Evolutionary conservation across 73 alveolate genomes (phyloP).

Genomic region (Paramecium caudatum): DNA sequence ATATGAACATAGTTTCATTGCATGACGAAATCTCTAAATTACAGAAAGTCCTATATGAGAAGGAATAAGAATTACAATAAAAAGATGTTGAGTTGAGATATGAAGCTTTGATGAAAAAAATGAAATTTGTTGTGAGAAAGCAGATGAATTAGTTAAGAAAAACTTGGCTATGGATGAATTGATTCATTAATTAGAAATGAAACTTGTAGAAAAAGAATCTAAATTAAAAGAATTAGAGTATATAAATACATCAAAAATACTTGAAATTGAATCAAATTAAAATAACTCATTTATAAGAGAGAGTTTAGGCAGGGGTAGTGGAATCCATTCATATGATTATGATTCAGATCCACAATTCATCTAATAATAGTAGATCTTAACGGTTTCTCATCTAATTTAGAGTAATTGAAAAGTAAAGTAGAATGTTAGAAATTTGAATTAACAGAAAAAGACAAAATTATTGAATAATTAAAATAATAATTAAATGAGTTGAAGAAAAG

Average conservation of each 20-base stretch:
- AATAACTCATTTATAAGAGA: slow-evolving; percentile 50
- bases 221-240: slow-evolving; percentile 46
- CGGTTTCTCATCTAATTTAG: neutral
- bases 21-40: slow-evolving; percentile 32
- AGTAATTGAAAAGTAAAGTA: slow-evolving; percentile 1
- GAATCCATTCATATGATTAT: slow-evolving; percentile 32
- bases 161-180: slow-evolving; percentile 38
- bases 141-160: slow-evolving; percentile 51
- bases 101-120: slow-evolving; percentile 29
- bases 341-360: slow-evolving; percentile 2
- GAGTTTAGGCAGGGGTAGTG: neutral
- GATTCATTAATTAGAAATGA: neutral
- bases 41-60: slow-evolving; percentile 2
- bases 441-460: neutral
- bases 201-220: neutral
- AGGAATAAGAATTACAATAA: neutral
- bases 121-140: slow-evolving; percentile 44
- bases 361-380: slow-evolving; percentile 2
- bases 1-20: slow-evolving; percentile 2
- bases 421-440: slow-evolving; percentile 38
- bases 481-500: slow-evolving; percentile 21
- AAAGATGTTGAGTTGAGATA: slow-evolving; percentile 13
- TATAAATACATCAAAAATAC: neutral
- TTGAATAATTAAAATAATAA: slow-evolving; percentile 18
- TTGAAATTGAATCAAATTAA: slow-evolving; percentile 20